Evolutionary conservation across 257 asterid genomes (phyloP).

Genomic region (Ocimum tenuiflorum): DNA sequence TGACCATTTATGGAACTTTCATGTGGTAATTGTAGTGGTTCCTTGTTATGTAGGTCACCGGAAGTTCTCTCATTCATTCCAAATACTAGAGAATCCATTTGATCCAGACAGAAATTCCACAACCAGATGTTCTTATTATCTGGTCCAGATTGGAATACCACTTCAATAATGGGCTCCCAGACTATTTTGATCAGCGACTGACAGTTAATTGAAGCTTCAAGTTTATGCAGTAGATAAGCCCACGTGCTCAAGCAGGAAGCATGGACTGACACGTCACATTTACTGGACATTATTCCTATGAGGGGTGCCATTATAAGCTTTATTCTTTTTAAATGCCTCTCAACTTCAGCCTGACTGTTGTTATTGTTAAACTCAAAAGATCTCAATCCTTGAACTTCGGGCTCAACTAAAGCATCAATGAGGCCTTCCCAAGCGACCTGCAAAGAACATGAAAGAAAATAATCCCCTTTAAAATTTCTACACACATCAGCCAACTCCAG

Average conservation of each 20-base stretch:
- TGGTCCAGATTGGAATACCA: slow-evolving; percentile 51
- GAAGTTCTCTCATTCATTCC: slow-evolving; percentile 33
- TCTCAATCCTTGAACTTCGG: slow-evolving; percentile 28
- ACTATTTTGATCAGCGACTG: slow-evolving; percentile 38
- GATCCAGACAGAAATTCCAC: slow-evolving; percentile 57
- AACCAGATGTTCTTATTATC: slow-evolving; percentile 41
- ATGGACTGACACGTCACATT: slow-evolving; percentile 60
- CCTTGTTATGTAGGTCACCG: slow-evolving; percentile 25
- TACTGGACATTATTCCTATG: slow-evolving; percentile 55
- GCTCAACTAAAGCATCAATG: slow-evolving; percentile 53
- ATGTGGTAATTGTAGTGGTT: slow-evolving; percentile 17
- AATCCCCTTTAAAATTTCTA: not conserved
- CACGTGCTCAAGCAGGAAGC: slow-evolving; percentile 72
- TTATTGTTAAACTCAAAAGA: slow-evolving; percentile 26
- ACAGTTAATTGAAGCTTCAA: slow-evolving; percentile 41
- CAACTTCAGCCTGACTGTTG: slow-evolving; percentile 19
- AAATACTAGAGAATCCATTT: slow-evolving; percentile 44
- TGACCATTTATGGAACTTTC: slow-evolving; percentile 20
- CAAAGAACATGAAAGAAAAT: slow-evolving; percentile 21
- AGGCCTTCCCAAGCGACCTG: slow-evolving; percentile 84
- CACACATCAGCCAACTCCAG: not conserved
- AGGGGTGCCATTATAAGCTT: slow-evolving; percentile 76
- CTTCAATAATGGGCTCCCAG: slow-evolving; percentile 63
- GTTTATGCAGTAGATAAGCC: slow-evolving; percentile 77
- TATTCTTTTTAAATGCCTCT: slow-evolving; percentile 36